phyloP scores from a whole-genome alignment of 768 basidiomycete genomes.

The Rickenella mellea region DNA sequence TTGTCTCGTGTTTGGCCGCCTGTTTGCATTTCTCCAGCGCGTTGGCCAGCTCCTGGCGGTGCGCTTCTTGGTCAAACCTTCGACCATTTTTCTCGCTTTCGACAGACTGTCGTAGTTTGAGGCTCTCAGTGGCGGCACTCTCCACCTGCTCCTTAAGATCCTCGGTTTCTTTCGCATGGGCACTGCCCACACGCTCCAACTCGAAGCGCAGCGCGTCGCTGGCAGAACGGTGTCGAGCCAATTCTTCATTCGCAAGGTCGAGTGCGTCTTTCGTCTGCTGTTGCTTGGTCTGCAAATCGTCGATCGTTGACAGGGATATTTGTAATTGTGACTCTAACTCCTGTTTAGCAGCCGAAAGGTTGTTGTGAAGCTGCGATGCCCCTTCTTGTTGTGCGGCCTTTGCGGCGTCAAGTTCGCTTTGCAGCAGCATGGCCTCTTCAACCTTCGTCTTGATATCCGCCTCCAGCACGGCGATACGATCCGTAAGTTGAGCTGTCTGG shows the following conservation, averaged over 20 bases:
- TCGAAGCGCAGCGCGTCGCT: slow-evolving; percentile 12
- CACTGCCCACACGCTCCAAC: slow-evolving; percentile 5
- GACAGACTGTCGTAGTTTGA: slow-evolving; percentile 28
- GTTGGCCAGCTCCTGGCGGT: slow-evolving; percentile 10
- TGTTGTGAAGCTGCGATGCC: too few species aligned
- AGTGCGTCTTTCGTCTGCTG: slow-evolving; percentile 19
- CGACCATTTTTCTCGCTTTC: slow-evolving; percentile 27
- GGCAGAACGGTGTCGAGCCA: slow-evolving; percentile 16
- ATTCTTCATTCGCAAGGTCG: slow-evolving; percentile 13
- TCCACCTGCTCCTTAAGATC: slow-evolving; percentile 23
- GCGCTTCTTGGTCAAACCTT: slow-evolving; percentile 19
- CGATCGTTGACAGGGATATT: slow-evolving; percentile 14
- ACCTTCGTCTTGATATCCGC: slow-evolving; percentile 19
- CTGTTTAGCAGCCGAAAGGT: slow-evolving; percentile 12
- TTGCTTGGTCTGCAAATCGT: slow-evolving; percentile 27
- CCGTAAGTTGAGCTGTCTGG: slow-evolving; percentile 11
- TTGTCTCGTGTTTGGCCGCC: slow-evolving; percentile 23
- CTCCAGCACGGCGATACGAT: slow-evolving; percentile 12
- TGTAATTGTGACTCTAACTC: slow-evolving; percentile 10
- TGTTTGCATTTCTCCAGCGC: slow-evolving; percentile 14
- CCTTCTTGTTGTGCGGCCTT: too few species aligned
- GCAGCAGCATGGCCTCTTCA: slow-evolving; percentile 16
- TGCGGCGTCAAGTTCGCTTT: too few species aligned
- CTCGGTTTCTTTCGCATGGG: slow-evolving; percentile 10
- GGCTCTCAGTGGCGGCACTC: slow-evolving; percentile 26